Evolutionary conservation across 2,329 filamentous ascomycete species (phyloP), one percentile per base, ranked within the genome.

Genomic region (Aureobasidium sp.): DNA sequence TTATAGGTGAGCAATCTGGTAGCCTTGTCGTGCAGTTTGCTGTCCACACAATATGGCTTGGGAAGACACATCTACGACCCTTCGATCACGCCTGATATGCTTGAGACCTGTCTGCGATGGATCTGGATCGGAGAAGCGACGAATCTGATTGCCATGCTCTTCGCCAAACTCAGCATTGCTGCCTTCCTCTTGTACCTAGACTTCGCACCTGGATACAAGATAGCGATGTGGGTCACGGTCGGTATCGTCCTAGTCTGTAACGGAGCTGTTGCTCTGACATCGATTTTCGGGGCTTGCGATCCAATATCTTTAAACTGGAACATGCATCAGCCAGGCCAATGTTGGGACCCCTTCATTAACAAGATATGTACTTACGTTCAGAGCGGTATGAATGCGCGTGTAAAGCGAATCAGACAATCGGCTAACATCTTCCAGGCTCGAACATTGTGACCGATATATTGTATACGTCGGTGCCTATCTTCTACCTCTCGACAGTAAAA

Each of bases 391-490:
- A 3, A 24, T 15, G 4, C 9, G 10, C 8, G 3, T 5, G 1
- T 55, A 15, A 6, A 2, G 8, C 12, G 1, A 3, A 26, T 6
- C 17, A 29, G 15, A 48, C 2, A 5, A 4, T 10, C 9, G 29
- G 13, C 41, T 57, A 15, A 57, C n/a, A 5, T 5, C 5, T 6
- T n/a, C 26, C 44, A 59, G 63, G 57, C 41, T 59, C 57, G 5
- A 65, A 65, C 39, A 63, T 65, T 20, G 43, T 65, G 29, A 65
- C 64, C 17, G 64, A 65, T 44, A 44, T 65, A 8, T 34, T 65
- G 5, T 65, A 51, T 29, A 62, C 61, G 1, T 59, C 64, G 27
- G 52, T 62, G 12, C 64, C 64, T 2, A 59, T 65, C 0, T 41
- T 62, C n/a, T 65, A 65, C 24, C 61, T 65, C 12, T 63, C 64